These are phyloP conservation scores for Auricularia heimuer DNA, from an alignment of 768 basidiomycete genomes.

Conservation along the genomic window DNA sequence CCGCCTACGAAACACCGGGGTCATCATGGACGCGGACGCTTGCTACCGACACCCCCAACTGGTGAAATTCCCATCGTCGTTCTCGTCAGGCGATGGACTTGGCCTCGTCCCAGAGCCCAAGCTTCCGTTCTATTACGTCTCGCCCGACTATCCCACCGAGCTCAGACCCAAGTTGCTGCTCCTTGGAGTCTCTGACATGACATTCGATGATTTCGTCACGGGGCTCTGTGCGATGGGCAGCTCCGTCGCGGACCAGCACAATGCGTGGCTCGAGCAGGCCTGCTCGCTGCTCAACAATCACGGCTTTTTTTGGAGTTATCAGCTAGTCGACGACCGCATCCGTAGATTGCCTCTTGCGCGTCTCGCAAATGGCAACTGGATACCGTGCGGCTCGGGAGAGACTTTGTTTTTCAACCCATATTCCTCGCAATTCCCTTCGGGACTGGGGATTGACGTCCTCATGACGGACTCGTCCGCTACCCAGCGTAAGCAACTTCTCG, in stretches of 20 bases:
- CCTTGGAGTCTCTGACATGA: not conserved
- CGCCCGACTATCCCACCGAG: not conserved
- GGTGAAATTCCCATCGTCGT: not conserved
- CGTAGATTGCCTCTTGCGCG: not conserved
- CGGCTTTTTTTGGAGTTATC: not conserved
- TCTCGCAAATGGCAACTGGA: not conserved
- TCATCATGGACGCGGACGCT: not conserved
- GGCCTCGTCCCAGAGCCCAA: not conserved
- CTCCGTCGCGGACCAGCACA: not conserved
- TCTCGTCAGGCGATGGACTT: not conserved
- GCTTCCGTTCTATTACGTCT: not conserved
- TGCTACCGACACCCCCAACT: not conserved
- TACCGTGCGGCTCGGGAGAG: not conserved
- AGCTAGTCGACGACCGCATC: not conserved
- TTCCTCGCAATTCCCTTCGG: not conserved
- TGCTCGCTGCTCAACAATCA: not conserved
- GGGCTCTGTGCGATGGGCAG: not conserved
- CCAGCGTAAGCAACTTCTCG: not conserved
- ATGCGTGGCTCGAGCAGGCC: not conserved
- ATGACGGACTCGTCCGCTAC: not conserved
- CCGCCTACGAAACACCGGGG: not conserved
- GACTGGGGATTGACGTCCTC: not conserved
- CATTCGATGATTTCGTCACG: not conserved
- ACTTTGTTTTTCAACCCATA: not conserved
- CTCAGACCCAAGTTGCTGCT: not conserved